A percentile compares a stretch with the other conserved stretches of the same genome.
Conservation (phyloP, 306 rosid species). For the Vicia villosa region DNA sequence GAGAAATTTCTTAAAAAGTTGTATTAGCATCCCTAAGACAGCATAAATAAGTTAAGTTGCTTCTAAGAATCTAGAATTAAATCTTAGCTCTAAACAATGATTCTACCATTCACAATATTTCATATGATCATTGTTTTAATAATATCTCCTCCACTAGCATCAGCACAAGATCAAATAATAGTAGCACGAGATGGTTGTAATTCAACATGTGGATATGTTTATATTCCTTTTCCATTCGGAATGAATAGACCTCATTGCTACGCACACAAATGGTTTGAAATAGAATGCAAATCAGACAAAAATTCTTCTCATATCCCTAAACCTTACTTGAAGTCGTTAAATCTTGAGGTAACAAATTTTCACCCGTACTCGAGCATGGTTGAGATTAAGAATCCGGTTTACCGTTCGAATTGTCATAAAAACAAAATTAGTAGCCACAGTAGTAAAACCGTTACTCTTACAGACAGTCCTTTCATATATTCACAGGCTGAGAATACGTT, state of each 20-base stretch:
- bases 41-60: not conserved
- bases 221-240: slow-evolving; percentile 53
- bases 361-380: accelerated
- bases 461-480: slow-evolving; percentile 35
- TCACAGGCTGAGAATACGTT: slow-evolving; percentile 27
- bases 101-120: slow-evolving; percentile 5
- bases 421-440: not conserved
- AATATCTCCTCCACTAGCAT: not conserved
- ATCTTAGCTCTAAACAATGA: slow-evolving; percentile 15
- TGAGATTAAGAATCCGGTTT: slow-evolving; percentile 18
- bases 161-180: too few relatives aligned
- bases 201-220: slow-evolving; percentile 26
- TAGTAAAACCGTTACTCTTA: not conserved
- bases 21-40: not conserved
- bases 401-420: slow-evolving; percentile 7
- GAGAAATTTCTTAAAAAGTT: not conserved
- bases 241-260: slow-evolving; percentile 38
- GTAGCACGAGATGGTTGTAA: too few relatives aligned
- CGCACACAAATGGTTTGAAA: slow-evolving; percentile 39
- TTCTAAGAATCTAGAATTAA: not conserved
- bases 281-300: slow-evolving; percentile 33
- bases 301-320: not conserved
- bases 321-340: slow-evolving; percentile 29
- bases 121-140: not conserved
- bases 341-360: slow-evolving; percentile 14